Evolutionary conservation across 2,329 filamentous ascomycete genomes (phyloP).

Genomic region (Sclerotinia nivalis): DNA sequence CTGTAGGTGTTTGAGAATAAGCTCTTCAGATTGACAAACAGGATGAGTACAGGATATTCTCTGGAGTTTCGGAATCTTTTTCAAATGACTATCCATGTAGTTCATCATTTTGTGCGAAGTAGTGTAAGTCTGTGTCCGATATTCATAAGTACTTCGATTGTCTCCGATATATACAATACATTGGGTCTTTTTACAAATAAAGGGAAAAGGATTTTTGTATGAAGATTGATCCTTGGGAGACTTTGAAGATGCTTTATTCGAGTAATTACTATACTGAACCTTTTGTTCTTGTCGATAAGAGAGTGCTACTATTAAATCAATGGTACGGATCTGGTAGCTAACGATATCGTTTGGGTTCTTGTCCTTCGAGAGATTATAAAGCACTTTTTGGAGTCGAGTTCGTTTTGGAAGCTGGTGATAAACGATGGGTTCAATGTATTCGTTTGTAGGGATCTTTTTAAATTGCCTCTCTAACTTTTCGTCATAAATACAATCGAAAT

Average conservation of each 20-base stretch:
- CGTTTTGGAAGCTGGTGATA: background rate
- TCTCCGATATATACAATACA: background rate
- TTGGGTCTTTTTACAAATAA: constrained; percentile 1
- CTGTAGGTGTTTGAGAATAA: no score
- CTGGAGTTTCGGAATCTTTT: background rate
- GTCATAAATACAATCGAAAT: background rate
- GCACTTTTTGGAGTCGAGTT: background rate
- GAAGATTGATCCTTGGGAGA: background rate
- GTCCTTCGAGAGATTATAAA: background rate
- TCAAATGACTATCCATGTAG: constrained; percentile 4
- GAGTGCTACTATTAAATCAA: constrained; percentile 10
- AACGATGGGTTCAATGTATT: background rate
- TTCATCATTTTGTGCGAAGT: constrained; percentile 4
- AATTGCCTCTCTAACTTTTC: background rate
- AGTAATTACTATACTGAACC: background rate
- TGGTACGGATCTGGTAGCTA: background rate
- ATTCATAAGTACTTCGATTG: background rate
- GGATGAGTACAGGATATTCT: no score
- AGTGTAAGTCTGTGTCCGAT: constrained; percentile 3
- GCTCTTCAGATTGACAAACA: no score
- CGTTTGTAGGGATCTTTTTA: background rate
- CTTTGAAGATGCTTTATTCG: background rate
- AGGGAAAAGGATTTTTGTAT: background rate
- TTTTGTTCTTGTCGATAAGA: background rate
- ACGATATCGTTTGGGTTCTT: background rate